Evolutionary conservation across 179 eudicot species (phyloP).

Genomic region (Nepenthes alata): DNA sequence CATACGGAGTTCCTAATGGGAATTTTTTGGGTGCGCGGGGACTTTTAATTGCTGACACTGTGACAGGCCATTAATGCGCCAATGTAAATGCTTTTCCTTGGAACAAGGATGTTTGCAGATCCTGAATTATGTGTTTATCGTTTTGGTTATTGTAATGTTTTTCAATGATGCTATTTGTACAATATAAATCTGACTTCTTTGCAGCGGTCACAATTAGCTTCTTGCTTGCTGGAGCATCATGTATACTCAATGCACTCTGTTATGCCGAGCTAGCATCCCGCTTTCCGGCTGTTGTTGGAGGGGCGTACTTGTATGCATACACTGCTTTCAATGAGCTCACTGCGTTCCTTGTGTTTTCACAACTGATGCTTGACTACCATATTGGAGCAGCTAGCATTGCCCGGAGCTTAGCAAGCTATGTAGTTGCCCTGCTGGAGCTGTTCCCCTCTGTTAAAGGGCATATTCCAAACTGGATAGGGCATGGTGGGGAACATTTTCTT

Average conservation of each 20-base stretch:
- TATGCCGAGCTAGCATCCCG: constrained; percentile 92
- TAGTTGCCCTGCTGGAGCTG: constrained; percentile 50
- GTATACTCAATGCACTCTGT: constrained; percentile 89
- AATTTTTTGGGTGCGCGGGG: too few relatives aligned
- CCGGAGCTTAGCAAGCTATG: constrained; percentile 76
- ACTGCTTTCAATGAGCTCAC: constrained; percentile 96
- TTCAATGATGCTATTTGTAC: not conserved
- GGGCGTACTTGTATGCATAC: constrained; percentile 85
- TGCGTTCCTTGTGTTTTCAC: constrained; percentile 89
- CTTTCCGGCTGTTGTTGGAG: constrained; percentile 95
- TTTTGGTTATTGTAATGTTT: not conserved
- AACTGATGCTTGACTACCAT: constrained; percentile 92
- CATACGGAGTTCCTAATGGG: not conserved
- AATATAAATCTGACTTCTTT: constrained; percentile 6
- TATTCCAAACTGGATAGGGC: constrained; percentile 85
- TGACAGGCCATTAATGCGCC: too few relatives aligned
- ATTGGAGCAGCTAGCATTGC: constrained; percentile 99
- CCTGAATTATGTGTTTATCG: too few relatives aligned
- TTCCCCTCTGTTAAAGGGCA: constrained; percentile 51
- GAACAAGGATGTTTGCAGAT: too few relatives aligned
- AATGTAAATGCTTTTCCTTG: too few relatives aligned
- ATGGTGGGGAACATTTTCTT: constrained; percentile 47
- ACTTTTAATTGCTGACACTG: too few relatives aligned
- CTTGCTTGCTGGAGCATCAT: constrained; percentile 77
- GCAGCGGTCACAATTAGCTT: constrained; percentile 93